Conservation (phyloP, 129 eudicot species). For the Tagetes erecta region DNA sequence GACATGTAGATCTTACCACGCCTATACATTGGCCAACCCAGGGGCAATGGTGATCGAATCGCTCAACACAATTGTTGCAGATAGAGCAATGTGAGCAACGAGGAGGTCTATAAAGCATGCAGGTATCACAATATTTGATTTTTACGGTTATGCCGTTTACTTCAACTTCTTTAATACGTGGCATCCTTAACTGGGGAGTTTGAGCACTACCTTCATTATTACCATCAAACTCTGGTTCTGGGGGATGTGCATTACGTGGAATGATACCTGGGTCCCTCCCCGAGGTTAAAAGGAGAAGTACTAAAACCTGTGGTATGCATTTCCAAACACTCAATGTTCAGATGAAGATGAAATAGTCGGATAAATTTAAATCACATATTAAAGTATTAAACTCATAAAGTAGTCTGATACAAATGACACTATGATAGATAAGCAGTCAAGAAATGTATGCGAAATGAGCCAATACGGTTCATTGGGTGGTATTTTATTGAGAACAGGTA, state of each 20-base stretch:
- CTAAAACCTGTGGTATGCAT: constrained; percentile 62
- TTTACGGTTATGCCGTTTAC: constrained; percentile 91
- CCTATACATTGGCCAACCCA: constrained; percentile 99
- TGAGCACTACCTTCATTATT: constrained; percentile 75
- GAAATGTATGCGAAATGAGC: background rate
- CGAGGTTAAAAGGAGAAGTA: constrained; percentile 85
- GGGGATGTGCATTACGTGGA: constrained; percentile 99
- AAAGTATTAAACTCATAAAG: background rate
- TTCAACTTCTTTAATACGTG: constrained; percentile 95
- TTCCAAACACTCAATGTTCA: constrained; percentile 13
- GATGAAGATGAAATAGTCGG: constrained; percentile 2
- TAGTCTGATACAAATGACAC: background rate
- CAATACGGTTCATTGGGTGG: background rate
- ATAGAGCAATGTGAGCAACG: constrained; percentile 99
- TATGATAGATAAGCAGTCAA: background rate
- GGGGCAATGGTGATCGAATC: constrained; percentile 99
- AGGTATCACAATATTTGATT: constrained; percentile 95
- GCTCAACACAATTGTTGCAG: constrained; percentile 95
- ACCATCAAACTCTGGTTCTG: constrained; percentile 94
- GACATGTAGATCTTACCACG: constrained; percentile 56
- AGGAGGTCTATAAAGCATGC: constrained; percentile 99
- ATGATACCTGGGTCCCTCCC: constrained; percentile 99
- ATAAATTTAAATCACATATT: background rate
- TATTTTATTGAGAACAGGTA: background rate
- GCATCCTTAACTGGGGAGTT: constrained; percentile 87